Base-by-base conservation (phyloP, 2,329 filamentous ascomycete species). In the Chalara sp. region DNA sequence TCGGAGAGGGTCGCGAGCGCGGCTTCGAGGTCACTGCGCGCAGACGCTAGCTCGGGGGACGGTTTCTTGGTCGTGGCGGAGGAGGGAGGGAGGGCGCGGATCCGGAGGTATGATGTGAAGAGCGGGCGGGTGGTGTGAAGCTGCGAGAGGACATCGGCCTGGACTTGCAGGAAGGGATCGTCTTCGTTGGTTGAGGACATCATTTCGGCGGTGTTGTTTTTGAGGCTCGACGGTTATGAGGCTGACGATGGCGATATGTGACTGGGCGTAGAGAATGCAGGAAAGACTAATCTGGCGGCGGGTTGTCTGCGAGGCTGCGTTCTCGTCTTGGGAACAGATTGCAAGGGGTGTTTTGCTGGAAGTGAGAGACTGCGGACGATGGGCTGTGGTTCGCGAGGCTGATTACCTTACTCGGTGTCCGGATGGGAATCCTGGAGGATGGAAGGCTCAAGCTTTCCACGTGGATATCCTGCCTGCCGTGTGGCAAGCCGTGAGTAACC, bases 101-200 rank as follows among this genome's bases (percentile, higher is more conserved):
- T 99, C 65, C 93, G 92, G 42, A 96, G 80, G 74, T 96, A 99
- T 12, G 91, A 96, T 57, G 87, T 84, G 76, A 96, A 96, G 51
- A 96, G 83, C 48, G 91, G 85, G 7, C 92, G 86, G 48, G 89
- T 87, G 11, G 81, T 82, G 58, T 86, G 79, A 57, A 99, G 83
- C 54, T 95, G 87, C 56, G 83, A 74, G 59, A 95, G 84, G 48
- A 46, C 41, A 32, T 63, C 78, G 48, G 83, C 80, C 64, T 86
- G 83, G 62, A 86, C 83, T 67, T 86, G 81, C 71, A 86, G 79
- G 74, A 86, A 86, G 43, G 83, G 83, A 65, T 86, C 83, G 71
- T 83, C 75, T 63, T 84, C 81, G 65, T 79, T 81, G 6, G 75
- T 80, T 58, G 81, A 83, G 69, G 81, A 81, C 81, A 85, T 85